These are phyloP conservation scores for Myxozyma lipomycoides DNA, from an alignment of 805 yeast species.

Conservation along the genomic window DNA sequence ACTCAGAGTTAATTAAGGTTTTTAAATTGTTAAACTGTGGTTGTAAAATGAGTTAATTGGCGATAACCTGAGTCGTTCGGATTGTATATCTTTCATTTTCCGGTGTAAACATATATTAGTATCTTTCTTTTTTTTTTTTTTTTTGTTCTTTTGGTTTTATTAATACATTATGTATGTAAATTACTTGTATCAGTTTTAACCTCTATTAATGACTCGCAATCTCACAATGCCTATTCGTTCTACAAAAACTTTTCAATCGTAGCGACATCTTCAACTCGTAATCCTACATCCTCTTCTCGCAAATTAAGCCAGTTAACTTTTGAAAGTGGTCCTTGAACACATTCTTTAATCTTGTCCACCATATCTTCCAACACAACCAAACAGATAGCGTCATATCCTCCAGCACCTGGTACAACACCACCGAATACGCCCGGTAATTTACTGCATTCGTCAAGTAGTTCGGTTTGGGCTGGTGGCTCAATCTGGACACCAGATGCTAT, in stretches of 20 bases:
- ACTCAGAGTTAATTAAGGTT: slow-evolving; percentile 17
- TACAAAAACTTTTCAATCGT: slow-evolving; percentile 11
- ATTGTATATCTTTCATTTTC: too few species aligned
- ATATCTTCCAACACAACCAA: slow-evolving; percentile 48
- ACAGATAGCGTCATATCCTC: slow-evolving; percentile 92
- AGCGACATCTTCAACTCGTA: slow-evolving; percentile 21
- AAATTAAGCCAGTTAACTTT: slow-evolving; percentile 47
- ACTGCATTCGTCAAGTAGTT: slow-evolving; percentile 56
- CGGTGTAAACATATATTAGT: too few species aligned
- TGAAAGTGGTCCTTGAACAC: slow-evolving; percentile 23
- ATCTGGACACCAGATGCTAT: slow-evolving; percentile 71
- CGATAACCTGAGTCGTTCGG: too few species aligned
- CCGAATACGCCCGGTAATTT: slow-evolving; percentile 72
- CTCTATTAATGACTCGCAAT: too few species aligned
- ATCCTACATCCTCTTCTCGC: slow-evolving; percentile 43
- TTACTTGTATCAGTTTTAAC: too few species aligned
- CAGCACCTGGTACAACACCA: slow-evolving; percentile 99
- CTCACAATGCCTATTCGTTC: too few species aligned
- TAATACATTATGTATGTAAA: too few species aligned
- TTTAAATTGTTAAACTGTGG: neutral
- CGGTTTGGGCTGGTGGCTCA: slow-evolving; percentile 78
- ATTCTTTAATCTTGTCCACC: slow-evolving; percentile 5
- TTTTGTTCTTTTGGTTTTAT: neutral
- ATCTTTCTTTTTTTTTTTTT: too few species aligned
- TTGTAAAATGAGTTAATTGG: too few species aligned